Percentiles rank a stretch among this genome's conserved stretches.
phyloP scores from a whole-genome alignment of 2,329 filamentous ascomycete genomes.

The Rugonectria rugulosa region DNA sequence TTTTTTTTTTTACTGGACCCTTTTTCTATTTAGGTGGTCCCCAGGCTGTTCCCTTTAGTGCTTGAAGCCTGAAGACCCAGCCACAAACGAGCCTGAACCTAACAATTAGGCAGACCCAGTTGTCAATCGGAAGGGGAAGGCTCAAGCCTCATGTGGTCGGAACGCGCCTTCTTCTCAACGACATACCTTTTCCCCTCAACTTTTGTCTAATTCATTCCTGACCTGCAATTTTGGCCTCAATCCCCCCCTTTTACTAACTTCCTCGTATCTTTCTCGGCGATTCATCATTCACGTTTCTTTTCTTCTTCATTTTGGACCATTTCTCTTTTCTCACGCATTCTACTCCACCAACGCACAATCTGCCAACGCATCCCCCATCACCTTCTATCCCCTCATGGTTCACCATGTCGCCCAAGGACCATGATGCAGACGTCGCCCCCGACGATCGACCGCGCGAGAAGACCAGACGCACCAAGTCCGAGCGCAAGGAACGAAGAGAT shows the following conservation, averaged over 20 bases:
- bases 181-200: slow-evolving; percentile 36
- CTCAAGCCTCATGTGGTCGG: slow-evolving; percentile 31
- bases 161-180: slow-evolving; percentile 25
- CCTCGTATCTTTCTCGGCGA: not conserved
- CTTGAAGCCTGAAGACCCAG: slow-evolving; percentile 20
- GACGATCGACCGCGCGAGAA: slow-evolving; percentile 51
- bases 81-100: slow-evolving; percentile 8
- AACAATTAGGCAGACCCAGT: slow-evolving; percentile 15
- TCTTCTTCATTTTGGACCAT: slow-evolving; percentile 20
- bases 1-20: slow-evolving; percentile 10
- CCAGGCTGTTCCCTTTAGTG: slow-evolving; percentile 10
- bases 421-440: slow-evolving; percentile 49
- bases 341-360: slow-evolving; percentile 9
- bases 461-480: slow-evolving; percentile 48
- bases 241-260: not conserved
- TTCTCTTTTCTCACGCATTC: slow-evolving; percentile 19
- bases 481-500: slow-evolving; percentile 47
- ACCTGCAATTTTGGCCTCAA: slow-evolving; percentile 1
- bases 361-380: not conserved
- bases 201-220: slow-evolving; percentile 30
- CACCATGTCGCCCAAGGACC: slow-evolving; percentile 52
- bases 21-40: not conserved
- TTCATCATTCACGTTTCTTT: not conserved
- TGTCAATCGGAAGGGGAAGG: slow-evolving; percentile 21
- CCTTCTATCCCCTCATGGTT: slow-evolving; percentile 36